Percentiles rank a stretch among this genome's conserved stretches.
phyloP scores from a whole-genome alignment of 1,284 basidiomycete species.

The Fistulinella cinereoalba region DNA sequence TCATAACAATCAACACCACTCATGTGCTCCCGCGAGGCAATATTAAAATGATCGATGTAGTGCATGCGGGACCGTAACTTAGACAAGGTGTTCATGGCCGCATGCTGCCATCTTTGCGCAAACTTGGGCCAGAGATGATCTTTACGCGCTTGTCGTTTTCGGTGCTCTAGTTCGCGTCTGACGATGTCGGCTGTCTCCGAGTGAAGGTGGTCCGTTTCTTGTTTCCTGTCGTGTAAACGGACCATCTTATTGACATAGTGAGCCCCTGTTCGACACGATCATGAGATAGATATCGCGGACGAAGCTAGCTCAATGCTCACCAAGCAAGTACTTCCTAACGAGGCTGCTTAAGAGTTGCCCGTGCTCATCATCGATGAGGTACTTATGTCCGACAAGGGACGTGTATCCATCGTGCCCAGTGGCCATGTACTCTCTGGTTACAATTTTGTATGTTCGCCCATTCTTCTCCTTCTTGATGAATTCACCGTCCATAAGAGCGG shows the following conservation, averaged over 20 bases:
- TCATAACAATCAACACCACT: slow-evolving; percentile 70
- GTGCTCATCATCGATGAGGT: slow-evolving; percentile 82
- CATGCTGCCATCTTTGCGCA: slow-evolving; percentile 49
- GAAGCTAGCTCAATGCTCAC: slow-evolving; percentile 39
- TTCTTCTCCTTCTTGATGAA: slow-evolving; percentile 52
- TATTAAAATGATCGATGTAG: slow-evolving; percentile 58
- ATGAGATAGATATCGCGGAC: not conserved
- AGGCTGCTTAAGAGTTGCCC: slow-evolving; percentile 81
- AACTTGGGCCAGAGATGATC: slow-evolving; percentile 23
- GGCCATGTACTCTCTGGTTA: slow-evolving; percentile 77
- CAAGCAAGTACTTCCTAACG: slow-evolving; percentile 83
- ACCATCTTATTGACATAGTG: slow-evolving; percentile 65
- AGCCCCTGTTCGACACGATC: slow-evolving; percentile 46
- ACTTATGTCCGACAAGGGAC: slow-evolving; percentile 62
- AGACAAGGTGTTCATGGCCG: slow-evolving; percentile 44
- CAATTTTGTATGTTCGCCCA: slow-evolving; percentile 68
- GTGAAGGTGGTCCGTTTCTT: slow-evolving; percentile 34
- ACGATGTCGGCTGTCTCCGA: slow-evolving; percentile 44
- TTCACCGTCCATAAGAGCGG: slow-evolving; percentile 46
- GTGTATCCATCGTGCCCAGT: slow-evolving; percentile 81
- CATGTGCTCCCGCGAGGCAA: slow-evolving; percentile 75
- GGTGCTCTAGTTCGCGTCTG: slow-evolving; percentile 39
- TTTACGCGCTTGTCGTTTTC: slow-evolving; percentile 14
- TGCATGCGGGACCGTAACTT: slow-evolving; percentile 51
- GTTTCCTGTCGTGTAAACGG: slow-evolving; percentile 34